Base-by-base conservation (phyloP, 2,329 filamentous ascomycete genomes). In the Raffaelea arxii region DNA sequence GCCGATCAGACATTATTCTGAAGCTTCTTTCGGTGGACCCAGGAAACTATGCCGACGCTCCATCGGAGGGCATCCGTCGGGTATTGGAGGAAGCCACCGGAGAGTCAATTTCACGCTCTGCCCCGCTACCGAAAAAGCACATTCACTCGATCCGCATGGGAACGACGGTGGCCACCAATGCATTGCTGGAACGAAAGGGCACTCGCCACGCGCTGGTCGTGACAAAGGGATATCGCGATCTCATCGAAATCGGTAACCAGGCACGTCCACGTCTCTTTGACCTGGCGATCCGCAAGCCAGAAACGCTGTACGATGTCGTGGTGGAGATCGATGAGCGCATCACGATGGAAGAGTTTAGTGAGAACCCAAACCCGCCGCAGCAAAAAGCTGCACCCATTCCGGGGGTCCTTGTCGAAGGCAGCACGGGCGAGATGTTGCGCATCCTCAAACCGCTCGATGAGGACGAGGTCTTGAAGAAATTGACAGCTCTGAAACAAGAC, bases 121-220 rank as follows among this genome's bases (percentile, higher is more conserved):
- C 27, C 9, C 27, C 27, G 27, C 27, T 30, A 16, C 27, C 27
- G 9, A 30, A 30, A 16, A 16, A 79, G 56, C 68, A 77, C 2
- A 62, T 84, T 7, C n/a, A 25, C 18, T 30, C 84, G 46, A 95
- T 95, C 60, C 82, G 90, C 38, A 95, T 95, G 89, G 90, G 90
- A 30, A 96, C 90, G 1, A 96, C 90, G 0, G 89, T 96, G 10
- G 89, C 90, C 11, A 95, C 90, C 1, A 95, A 95, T 62, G 90
- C 90, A 0, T 66, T 95, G 46, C 72, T 96, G 3, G 89, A 95
- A 64, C 73, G 90, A 46, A 95, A 95, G 64, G 90, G 90, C 38
- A 88, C 94, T 65, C 80, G 79, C 56, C 90, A 91, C 59, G 89
- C 86, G 16, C 75, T 96, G 64, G 78, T 95, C 2, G 86, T 94